phyloP scores from a whole-genome alignment of 805 yeast species.

The Metschnikowia continentalis region DNA sequence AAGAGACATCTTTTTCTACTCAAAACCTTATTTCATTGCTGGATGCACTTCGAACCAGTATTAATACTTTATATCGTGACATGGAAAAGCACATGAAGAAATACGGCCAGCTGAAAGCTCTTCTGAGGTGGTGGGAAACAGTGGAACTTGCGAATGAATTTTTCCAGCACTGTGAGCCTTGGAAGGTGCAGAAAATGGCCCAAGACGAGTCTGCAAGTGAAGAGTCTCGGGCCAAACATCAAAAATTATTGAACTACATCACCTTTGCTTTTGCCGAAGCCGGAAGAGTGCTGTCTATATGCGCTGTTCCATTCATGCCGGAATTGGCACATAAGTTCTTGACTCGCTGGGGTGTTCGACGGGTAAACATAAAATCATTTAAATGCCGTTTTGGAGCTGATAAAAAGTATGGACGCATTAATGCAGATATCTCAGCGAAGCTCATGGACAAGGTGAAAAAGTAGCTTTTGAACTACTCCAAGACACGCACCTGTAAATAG shows the following conservation, averaged over 20 bases:
- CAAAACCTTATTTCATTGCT: background rate
- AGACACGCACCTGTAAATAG: background rate
- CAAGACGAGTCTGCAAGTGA: slow-evolving; percentile 16
- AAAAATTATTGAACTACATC: slow-evolving; percentile 40
- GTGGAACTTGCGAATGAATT: slow-evolving; percentile 59
- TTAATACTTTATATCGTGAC: slow-evolving; percentile 10
- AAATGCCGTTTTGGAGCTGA: slow-evolving; percentile 57
- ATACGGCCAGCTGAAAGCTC: slow-evolving; percentile 54
- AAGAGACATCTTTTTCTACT: background rate
- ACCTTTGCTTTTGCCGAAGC: slow-evolving; percentile 68
- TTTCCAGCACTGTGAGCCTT: slow-evolving; percentile 70
- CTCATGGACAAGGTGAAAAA: slow-evolving; percentile 15
- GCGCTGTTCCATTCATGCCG: slow-evolving; percentile 74
- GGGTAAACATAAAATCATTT: slow-evolving; percentile 36
- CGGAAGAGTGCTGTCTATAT: slow-evolving; percentile 60
- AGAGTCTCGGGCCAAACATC: slow-evolving; percentile 10
- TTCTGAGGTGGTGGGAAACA: slow-evolving; percentile 55
- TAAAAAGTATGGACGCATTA: slow-evolving; percentile 10
- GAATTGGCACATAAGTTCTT: slow-evolving; percentile 50
- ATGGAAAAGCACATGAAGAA: slow-evolving; percentile 43
- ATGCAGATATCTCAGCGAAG: slow-evolving; percentile 3
- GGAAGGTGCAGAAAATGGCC: slow-evolving; percentile 48
- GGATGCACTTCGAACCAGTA: slow-evolving; percentile 8
- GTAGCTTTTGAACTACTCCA: background rate
- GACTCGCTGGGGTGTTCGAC: slow-evolving; percentile 55